These are phyloP conservation scores for Rhododendron griersonianum DNA, from an alignment of 148 eudicot genomes.

Conservation along the genomic window DNA sequence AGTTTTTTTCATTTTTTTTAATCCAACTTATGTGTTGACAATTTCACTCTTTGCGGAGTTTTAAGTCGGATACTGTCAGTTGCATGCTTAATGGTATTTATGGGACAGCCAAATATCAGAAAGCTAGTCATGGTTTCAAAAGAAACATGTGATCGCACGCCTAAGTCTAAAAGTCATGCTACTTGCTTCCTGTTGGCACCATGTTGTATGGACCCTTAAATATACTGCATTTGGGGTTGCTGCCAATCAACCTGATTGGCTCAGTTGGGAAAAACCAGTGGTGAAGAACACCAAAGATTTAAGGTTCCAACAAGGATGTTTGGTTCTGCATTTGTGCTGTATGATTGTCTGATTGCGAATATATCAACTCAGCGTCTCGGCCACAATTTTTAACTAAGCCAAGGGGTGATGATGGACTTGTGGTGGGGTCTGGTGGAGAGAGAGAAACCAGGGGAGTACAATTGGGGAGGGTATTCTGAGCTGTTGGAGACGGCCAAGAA, in stretches of 20 bases:
- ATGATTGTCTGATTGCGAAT: not conserved
- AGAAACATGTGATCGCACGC: not conserved
- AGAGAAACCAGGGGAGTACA: slow-evolving; percentile 63
- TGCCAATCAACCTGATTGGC: not conserved
- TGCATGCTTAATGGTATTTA: not conserved
- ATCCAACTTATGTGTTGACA: not conserved
- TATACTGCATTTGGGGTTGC: not conserved
- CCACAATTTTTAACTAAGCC: not conserved
- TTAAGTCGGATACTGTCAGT: not conserved
- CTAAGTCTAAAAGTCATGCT: not conserved
- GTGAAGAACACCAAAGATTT: not conserved
- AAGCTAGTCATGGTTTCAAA: slow-evolving; percentile 7
- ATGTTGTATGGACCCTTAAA: not conserved
- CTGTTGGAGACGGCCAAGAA: slow-evolving; percentile 67
- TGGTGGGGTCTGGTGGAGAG: slow-evolving; percentile 98
- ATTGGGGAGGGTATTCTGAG: slow-evolving; percentile 81
- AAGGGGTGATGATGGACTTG: slow-evolving; percentile 90
- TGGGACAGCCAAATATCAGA: not conserved
- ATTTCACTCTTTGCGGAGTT: not conserved
- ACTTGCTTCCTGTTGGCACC: not conserved
- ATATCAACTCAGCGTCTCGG: not conserved
- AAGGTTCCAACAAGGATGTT: not conserved
- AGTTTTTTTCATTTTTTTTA: not conserved
- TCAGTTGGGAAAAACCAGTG: not conserved
- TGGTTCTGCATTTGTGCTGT: not conserved